These are phyloP conservation scores for Polychaeton citri DNA, from an alignment of 2,329 filamentous ascomycete genomes.

Conservation along the genomic window DNA sequence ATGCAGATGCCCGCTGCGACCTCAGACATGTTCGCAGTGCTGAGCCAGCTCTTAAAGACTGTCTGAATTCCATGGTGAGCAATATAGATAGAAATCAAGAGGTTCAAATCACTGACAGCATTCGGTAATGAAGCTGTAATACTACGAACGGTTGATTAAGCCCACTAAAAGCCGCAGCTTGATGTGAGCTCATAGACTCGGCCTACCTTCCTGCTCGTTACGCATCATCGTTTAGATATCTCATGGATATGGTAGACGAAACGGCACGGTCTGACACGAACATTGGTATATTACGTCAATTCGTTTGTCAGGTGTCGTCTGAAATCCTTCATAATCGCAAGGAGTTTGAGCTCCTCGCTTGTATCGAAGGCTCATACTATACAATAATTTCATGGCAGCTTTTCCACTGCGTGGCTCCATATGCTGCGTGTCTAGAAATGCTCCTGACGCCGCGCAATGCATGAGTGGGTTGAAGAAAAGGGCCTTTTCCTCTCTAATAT, in stretches of 20 bases:
- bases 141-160: too few relatives aligned
- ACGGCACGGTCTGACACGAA: too few relatives aligned
- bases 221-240: too few relatives aligned
- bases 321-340: too few relatives aligned
- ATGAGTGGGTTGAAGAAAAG: background rate
- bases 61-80: background rate
- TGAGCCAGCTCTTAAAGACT: background rate
- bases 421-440: background rate
- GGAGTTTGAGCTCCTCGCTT: too few relatives aligned
- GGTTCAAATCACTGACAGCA: too few relatives aligned
- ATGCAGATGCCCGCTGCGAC: constrained; percentile 7
- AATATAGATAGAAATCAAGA: too few relatives aligned
- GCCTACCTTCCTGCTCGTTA: background rate
- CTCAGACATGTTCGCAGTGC: constrained; percentile 9
- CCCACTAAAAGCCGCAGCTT: background rate
- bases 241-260: too few relatives aligned
- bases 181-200: background rate
- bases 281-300: too few relatives aligned
- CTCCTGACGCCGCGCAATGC: background rate
- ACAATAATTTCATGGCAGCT: background rate
- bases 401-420: background rate
- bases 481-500: too few relatives aligned
- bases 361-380: constrained; percentile 1
- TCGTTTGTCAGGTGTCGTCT: too few relatives aligned
- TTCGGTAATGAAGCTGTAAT: too few relatives aligned